Conservation (phyloP, 1,284 basidiomycete species). For the Phellopilus nigrolimitatus region DNA sequence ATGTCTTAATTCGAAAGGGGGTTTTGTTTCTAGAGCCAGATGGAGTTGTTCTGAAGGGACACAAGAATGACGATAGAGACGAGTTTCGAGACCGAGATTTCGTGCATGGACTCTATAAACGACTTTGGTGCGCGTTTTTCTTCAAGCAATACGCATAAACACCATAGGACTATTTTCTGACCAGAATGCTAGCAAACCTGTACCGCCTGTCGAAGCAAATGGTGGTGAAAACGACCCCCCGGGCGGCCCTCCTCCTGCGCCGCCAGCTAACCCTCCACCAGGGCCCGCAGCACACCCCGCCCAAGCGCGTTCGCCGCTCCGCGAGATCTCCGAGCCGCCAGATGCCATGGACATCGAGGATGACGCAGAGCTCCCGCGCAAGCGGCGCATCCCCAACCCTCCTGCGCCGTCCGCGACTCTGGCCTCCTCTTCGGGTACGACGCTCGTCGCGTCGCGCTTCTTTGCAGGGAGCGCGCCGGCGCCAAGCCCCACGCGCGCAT, state of each 20-base stretch:
- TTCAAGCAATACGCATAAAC: slow-evolving; percentile 3
- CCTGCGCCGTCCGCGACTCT: slow-evolving; percentile 1
- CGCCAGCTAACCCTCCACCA: slow-evolving; percentile 13
- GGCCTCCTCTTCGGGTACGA: slow-evolving; percentile 7
- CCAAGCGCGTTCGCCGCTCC: slow-evolving; percentile 25
- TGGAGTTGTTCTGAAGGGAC: slow-evolving; percentile 53
- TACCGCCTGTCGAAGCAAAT: slow-evolving; percentile 8
- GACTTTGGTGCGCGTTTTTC: slow-evolving; percentile 50
- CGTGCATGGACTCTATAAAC: slow-evolving; percentile 45
- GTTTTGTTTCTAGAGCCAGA: slow-evolving; percentile 65
- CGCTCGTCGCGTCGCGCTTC: slow-evolving; percentile 17
- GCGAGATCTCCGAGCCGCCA: slow-evolving; percentile 25
- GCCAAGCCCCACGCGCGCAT: not conserved
- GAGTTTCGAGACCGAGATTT: slow-evolving; percentile 48
- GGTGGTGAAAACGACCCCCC: not conserved
- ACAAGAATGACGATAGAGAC: slow-evolving; percentile 56
- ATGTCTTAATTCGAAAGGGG: slow-evolving; percentile 56
- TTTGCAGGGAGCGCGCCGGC: slow-evolving; percentile 12
- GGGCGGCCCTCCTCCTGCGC: slow-evolving; percentile 9
- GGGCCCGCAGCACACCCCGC: slow-evolving; percentile 3
- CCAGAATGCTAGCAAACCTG: slow-evolving; percentile 11
- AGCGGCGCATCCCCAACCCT: slow-evolving; percentile 5
- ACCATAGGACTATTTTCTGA: no score
- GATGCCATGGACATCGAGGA: slow-evolving; percentile 24
- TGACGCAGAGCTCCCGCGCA: slow-evolving; percentile 12